These are phyloP conservation scores for Trametes polyzona DNA, from an alignment of 1,284 basidiomycete species.

Conservation along the genomic window DNA sequence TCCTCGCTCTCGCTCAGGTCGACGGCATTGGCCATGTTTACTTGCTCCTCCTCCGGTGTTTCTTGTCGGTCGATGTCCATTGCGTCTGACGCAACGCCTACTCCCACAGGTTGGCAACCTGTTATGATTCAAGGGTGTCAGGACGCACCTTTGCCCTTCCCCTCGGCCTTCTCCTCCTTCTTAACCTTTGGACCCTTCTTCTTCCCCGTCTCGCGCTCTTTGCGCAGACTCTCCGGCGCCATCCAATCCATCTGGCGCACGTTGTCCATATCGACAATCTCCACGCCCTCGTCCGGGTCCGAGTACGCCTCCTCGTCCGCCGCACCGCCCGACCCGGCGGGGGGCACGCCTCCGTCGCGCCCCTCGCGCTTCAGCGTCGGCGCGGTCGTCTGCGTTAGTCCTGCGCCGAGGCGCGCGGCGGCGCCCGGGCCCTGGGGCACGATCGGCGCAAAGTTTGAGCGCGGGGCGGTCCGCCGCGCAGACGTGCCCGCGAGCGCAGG, in stretches of 20 bases:
- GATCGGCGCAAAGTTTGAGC: slow-evolving; percentile 55
- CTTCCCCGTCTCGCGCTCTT: slow-evolving; percentile 51
- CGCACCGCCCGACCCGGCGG: slow-evolving; percentile 30
- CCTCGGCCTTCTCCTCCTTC: slow-evolving; percentile 44
- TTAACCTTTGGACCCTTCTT: slow-evolving; percentile 45
- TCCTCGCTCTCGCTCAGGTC: slow-evolving; percentile 86
- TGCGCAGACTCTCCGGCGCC: slow-evolving; percentile 81
- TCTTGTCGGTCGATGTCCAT: slow-evolving; percentile 36
- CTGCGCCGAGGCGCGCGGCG: slow-evolving; percentile 48
- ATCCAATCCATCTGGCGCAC: slow-evolving; percentile 85
- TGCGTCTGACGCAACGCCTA: slow-evolving; percentile 18
- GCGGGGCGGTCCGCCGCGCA: slow-evolving; percentile 52
- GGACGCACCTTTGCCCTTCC: slow-evolving; percentile 43
- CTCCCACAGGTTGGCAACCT: neutral
- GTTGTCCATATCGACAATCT: slow-evolving; percentile 86
- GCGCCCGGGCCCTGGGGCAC: slow-evolving; percentile 43
- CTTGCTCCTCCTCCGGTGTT: slow-evolving; percentile 41
- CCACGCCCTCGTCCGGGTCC: slow-evolving; percentile 87
- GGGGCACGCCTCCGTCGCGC: slow-evolving; percentile 31
- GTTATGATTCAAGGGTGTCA: neutral
- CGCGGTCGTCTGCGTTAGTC: slow-evolving; percentile 47
- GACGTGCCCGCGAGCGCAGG: slow-evolving; percentile 66
- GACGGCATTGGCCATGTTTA: slow-evolving; percentile 73
- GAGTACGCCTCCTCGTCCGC: slow-evolving; percentile 74
- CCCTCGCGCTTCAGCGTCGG: slow-evolving; percentile 50